Base-by-base conservation (phyloP, 768 basidiomycete species). In the Sistotremastrum suecicum region DNA sequence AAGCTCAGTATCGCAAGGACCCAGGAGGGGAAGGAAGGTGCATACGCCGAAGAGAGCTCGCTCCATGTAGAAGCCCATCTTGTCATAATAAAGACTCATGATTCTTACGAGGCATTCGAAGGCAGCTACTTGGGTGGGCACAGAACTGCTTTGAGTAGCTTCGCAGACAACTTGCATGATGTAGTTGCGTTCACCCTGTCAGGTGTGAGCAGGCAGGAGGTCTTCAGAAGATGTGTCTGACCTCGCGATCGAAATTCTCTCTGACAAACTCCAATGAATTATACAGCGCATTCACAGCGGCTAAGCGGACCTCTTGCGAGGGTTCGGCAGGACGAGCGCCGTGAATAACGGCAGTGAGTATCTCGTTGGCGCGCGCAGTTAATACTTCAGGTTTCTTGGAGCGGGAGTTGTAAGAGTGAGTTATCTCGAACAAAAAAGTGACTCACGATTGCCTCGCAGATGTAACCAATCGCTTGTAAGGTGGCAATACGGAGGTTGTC, bases 131-230 rank as follows among this genome's bases (percentile, higher is more conserved):
- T 98, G 94, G 34, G 98, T 91, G 34, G 72, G 63, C 3, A 83
- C 76, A 2, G 78, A 64, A 1, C 73, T 49, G 54, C 81, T 91
- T 62, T 98, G 95, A 0, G 95, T 98, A 0, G 94, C 94, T 59
- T 98, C 95, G 60, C 95, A 99, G 11, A 98, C 87, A 38, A 98
- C 91, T 68, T 99, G 95, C 95, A 99, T 99, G 63, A 99, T 98
- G 67, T 95, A 98, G 66, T 98, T 99, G 41, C 95, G 79, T 63
- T 99, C 95, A 54, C 95, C 95, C 90, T 98, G 57, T 8, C 48
- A 33, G 35, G 37, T 42, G 37, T 37, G 30, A 29, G 44, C 34
- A 44, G 34, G 37, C 41, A 37, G 32, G 43, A 41, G 39, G 37
- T 34, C 29, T 36, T 7, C 37, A 29, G 35, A 37, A 28, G 20